phyloP scores from a whole-genome alignment of 768 basidiomycete species.

The Lentinus brumalis region DNA sequence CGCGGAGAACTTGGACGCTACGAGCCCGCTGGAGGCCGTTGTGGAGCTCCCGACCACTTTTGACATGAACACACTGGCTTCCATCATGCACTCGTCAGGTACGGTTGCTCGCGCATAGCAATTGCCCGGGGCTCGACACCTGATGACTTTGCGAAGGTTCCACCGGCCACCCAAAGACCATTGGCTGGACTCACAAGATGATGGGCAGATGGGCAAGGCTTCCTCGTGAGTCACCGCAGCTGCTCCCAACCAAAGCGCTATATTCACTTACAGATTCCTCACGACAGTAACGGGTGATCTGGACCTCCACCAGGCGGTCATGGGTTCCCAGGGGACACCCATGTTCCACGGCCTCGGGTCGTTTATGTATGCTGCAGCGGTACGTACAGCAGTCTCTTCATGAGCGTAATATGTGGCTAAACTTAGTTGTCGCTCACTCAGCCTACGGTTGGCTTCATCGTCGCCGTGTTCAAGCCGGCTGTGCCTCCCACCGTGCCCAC shows the following conservation, averaged over 20 bases:
- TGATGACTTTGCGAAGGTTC: slow-evolving; percentile 10
- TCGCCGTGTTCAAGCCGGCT: slow-evolving; percentile 28
- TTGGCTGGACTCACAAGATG: slow-evolving; percentile 10
- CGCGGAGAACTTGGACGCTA: neutral
- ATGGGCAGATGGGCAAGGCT: neutral
- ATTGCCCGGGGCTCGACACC: too few relatives aligned
- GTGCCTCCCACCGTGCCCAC: slow-evolving; percentile 27
- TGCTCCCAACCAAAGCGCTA: too few relatives aligned
- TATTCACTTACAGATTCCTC: too few relatives aligned
- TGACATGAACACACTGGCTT: neutral
- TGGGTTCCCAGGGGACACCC: slow-evolving; percentile 18
- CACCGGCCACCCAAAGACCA: slow-evolving; percentile 22
- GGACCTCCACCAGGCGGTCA: slow-evolving; percentile 2
- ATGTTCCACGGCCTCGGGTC: slow-evolving; percentile 18
- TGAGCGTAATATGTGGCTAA: neutral
- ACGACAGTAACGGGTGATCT: neutral
- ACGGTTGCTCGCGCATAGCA: neutral
- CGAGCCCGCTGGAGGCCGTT: neutral
- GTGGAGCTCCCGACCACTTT: neutral
- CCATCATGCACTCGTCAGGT: slow-evolving; percentile 19
- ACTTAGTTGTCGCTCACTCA: neutral
- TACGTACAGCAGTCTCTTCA: neutral
- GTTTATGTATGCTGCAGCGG: slow-evolving; percentile 4
- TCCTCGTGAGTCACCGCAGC: neutral
- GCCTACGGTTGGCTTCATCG: slow-evolving; percentile 16